Conservation (phyloP, 169 alveolate species). For the Ichthyophthirius multifiliis region DNA sequence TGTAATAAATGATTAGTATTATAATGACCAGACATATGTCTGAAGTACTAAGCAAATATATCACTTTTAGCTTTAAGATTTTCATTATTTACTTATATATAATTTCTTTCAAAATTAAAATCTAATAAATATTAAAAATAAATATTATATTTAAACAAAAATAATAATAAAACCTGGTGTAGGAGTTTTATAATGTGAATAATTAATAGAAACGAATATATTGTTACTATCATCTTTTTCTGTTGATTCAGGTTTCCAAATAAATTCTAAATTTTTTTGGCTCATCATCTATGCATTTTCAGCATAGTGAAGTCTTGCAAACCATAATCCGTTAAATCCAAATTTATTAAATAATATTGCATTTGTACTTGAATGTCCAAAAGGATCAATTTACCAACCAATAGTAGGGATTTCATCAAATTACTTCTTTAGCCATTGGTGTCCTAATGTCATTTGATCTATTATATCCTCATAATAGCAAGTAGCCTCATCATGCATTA, state of each 20-base stretch:
- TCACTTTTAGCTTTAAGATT: constrained; percentile 3
- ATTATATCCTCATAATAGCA: constrained; percentile 67
- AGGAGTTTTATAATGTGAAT: constrained; percentile 53
- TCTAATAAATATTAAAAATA: not conserved
- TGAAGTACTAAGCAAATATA: constrained; percentile 16
- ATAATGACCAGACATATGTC: not conserved
- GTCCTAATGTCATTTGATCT: constrained; percentile 69
- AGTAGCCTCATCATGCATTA: constrained; percentile 87
- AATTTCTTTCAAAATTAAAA: not conserved
- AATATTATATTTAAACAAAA: not conserved
- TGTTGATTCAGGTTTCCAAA: constrained; percentile 57
- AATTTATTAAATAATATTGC: constrained; percentile 61
- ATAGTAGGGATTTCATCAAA: constrained; percentile 64
- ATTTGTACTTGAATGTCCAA: constrained; percentile 79
- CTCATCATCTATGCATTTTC: constrained; percentile 48
- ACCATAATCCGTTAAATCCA: constrained; percentile 69
- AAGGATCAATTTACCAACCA: constrained; percentile 91
- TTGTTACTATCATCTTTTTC: constrained; percentile 1
- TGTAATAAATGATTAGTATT: constrained; percentile 39
- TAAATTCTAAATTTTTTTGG: constrained; percentile 57
- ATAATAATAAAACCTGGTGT: constrained; percentile 48
- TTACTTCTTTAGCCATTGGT: constrained; percentile 44
- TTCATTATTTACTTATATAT: not conserved
- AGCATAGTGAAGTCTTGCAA: constrained; percentile 62
- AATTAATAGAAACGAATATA: constrained; percentile 57